Evolutionary conservation across 208 protist species (phyloP).

Genomic region (Blechomonas ayalai): DNA sequence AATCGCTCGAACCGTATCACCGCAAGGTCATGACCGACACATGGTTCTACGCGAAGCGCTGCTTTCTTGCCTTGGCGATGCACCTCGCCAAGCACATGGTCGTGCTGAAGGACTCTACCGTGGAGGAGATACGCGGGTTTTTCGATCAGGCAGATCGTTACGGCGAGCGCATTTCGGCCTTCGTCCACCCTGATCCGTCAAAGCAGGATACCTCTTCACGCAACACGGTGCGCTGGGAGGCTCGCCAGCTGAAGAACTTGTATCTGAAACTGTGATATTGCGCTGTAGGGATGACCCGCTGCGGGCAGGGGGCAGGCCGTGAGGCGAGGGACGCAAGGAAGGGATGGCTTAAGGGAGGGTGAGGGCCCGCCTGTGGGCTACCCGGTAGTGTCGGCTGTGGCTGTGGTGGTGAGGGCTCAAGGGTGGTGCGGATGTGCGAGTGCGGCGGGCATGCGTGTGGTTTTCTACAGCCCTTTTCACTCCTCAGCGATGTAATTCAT

Average conservation of each 20-base stretch:
- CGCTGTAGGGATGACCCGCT: background rate
- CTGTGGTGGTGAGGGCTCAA: too few relatives aligned
- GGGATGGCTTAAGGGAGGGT: too few relatives aligned
- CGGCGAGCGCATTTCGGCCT: conserved; percentile 89
- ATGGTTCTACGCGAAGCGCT: conserved; percentile 97
- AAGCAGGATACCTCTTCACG: conserved; percentile 74
- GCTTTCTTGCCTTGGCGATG: conserved; percentile 93
- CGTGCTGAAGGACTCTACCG: conserved; percentile 90
- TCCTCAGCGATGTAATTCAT: too few relatives aligned
- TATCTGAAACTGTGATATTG: conserved; percentile 78
- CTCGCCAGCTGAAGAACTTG: conserved; percentile 89
- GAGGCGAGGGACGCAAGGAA: too few relatives aligned
- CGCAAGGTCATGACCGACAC: conserved; percentile 96
- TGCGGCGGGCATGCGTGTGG: too few relatives aligned
- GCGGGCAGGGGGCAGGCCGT: too few relatives aligned
- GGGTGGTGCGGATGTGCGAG: too few relatives aligned
- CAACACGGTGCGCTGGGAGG: conserved; percentile 92
- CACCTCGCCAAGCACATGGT: conserved; percentile 98
- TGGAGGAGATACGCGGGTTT: conserved; percentile 92
- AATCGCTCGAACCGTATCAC: conserved; percentile 94
- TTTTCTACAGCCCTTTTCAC: too few relatives aligned
- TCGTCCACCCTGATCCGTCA: conserved; percentile 77
- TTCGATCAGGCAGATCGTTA: conserved; percentile 91
- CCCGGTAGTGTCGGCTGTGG: too few relatives aligned
- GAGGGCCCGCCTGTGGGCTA: too few relatives aligned